Base-by-base conservation (phyloP, 805 yeast species). In the Blastobotrys americana region DNA sequence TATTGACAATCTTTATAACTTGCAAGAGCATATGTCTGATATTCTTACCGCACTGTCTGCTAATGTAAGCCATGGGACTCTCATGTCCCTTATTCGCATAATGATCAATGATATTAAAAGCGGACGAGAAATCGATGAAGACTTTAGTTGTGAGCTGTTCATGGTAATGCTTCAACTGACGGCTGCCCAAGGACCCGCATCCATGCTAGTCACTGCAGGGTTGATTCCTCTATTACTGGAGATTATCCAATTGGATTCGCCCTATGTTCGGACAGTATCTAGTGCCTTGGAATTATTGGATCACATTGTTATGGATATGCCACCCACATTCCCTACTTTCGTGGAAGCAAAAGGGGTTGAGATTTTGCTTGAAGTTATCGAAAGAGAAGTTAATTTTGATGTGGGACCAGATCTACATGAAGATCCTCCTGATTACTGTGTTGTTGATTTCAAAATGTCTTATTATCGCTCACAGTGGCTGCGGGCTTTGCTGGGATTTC, bases 61-160 rank as follows among this genome's bases (percentile, higher is more conserved):
- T 6, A 86, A 86, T 59, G 87, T 89, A 34, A 78, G 80, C 48
- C 96, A 89, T 62, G 97, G 97, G 1, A 65, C 79, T 9, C 57
- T 89, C 34, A 84, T 83, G 65, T 88, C 84, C 56, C 74, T 81
- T 23, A 60, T 88, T 22, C 74, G 89, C 45, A 70, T 70, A 36
- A 76, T 86, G n/a, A 68, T 76, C 44, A 76, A 78, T 46, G 64
- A 71, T 35, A 52, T 78, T 28, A 62, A 68, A 39, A 64, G 67
- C 6, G 71, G 74, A 1, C 70, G 64, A 1, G 50, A 56, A 3
- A 58, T 68, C 4, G 76, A 74, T 21, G 80, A 79, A 47, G 74
- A 72, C 21, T 71, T 64, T 57, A 68, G 70, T 44, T 58, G 64
- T 16, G 53, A 74, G 55, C 61, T 78, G 66, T 81, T 84, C 55